Percentiles rank a stretch among this genome's conserved stretches.
phyloP scores from a whole-genome alignment of 2,329 filamentous ascomycete species.

The Aulographum hederae region DNA sequence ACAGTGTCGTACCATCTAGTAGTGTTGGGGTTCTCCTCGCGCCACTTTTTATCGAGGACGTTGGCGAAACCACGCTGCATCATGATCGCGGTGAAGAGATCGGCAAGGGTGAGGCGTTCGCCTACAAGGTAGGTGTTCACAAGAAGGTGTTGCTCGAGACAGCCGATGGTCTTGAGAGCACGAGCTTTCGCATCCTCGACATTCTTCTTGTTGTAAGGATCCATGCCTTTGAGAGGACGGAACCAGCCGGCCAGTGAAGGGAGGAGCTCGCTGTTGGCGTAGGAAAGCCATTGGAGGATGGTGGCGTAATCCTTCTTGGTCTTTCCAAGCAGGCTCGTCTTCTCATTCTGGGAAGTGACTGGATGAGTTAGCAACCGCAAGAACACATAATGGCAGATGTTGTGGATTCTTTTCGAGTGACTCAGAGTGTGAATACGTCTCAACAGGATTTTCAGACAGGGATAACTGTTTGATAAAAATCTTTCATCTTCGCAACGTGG shows the following conservation, averaged over 20 bases:
- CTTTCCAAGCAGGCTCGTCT: constrained; percentile 97
- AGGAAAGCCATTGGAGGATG: constrained; percentile 97
- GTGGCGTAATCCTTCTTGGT: constrained; percentile 99
- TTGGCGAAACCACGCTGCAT: constrained; percentile 77
- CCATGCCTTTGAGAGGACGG: constrained; percentile 64
- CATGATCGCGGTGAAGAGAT: constrained; percentile 68
- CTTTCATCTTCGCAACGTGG: constrained; percentile 4
- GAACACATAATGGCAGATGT: constrained; percentile 14
- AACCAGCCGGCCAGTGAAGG: constrained; percentile 60
- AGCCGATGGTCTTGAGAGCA: constrained; percentile 46
- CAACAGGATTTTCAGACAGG: constrained; percentile 97
- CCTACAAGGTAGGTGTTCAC: constrained; percentile 94
- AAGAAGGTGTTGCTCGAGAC: constrained; percentile 74
- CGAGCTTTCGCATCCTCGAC: constrained; percentile 64
- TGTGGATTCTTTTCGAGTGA: constrained; percentile 5
- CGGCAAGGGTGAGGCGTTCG: constrained; percentile 92
- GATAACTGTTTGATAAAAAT: constrained; percentile 62
- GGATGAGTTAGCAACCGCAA: too few species aligned
- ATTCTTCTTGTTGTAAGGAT: constrained; percentile 94
- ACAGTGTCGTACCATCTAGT: constrained; percentile 92
- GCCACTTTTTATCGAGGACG: constrained; percentile 87
- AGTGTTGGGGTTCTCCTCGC: constrained; percentile 63
- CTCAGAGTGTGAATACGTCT: constrained; percentile 73
- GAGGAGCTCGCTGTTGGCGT: constrained; percentile 78
- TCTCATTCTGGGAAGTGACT: constrained; percentile 99